These are phyloP conservation scores for Diaporthe helianthi DNA, from an alignment of 2,329 filamentous ascomycete species.

Conservation along the genomic window DNA sequence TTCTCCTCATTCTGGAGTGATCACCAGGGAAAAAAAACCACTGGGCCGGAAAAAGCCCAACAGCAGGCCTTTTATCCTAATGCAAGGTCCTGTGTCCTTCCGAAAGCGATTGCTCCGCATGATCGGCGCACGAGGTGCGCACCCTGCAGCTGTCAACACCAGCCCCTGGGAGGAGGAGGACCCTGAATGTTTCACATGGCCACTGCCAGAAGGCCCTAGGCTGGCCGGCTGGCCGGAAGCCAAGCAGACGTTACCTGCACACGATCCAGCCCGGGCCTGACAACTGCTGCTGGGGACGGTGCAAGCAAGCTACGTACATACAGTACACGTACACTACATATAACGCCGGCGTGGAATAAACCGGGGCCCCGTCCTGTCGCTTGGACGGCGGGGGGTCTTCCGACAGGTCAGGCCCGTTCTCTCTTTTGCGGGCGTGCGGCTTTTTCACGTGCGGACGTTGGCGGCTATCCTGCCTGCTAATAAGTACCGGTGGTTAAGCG, in stretches of 20 bases:
- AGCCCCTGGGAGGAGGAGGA: conserved; percentile 21
- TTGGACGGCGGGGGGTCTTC: background rate
- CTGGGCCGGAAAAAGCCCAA: background rate
- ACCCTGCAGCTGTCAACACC: conserved; percentile 15
- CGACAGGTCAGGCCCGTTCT: background rate
- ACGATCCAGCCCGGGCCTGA: background rate
- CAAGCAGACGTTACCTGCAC: background rate
- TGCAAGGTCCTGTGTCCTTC: conserved; percentile 4
- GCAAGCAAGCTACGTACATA: no score
- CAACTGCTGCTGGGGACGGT: conserved; percentile 11
- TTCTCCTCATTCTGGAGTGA: background rate
- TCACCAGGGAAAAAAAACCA: background rate
- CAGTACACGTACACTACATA: no score
- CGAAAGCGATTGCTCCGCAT: conserved; percentile 4
- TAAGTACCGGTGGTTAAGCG: background rate
- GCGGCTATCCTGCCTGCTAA: background rate
- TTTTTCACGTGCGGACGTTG: conserved; percentile 16
- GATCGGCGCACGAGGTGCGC: conserved; percentile 20
- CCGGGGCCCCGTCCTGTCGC: background rate
- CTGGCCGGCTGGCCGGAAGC: background rate
- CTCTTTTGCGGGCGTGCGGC: background rate
- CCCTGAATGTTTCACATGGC: background rate
- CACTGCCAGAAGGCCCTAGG: background rate
- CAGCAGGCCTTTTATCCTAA: background rate
- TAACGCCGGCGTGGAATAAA: background rate